phyloP scores from a whole-genome alignment of 305 asterid genomes.

The Fraxinus latifolia region DNA sequence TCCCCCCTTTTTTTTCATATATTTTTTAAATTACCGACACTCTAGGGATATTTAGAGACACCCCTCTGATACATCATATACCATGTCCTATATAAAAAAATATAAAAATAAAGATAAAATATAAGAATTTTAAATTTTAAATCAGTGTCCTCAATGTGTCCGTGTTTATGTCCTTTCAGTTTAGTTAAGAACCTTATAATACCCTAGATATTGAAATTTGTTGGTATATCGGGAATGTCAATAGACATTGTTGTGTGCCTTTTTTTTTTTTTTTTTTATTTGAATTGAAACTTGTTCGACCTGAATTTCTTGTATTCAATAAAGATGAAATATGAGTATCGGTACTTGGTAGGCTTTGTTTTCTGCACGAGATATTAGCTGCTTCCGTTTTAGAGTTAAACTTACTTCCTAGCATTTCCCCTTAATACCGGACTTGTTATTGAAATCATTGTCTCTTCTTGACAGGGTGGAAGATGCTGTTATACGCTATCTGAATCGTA shows the following conservation, averaged over 20 bases:
- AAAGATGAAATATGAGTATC: not conserved
- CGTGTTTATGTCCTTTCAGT: not conserved
- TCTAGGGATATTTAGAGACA: not conserved
- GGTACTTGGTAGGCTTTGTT: not conserved
- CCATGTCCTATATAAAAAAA: not conserved
- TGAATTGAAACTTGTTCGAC: not conserved
- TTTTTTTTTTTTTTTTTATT: not conserved
- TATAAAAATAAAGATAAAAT: too few species aligned
- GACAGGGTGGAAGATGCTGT: conserved; percentile 97
- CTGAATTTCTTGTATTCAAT: not conserved
- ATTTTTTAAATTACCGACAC: not conserved
- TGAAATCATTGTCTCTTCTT: conserved; percentile 23
- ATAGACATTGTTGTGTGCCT: not conserved
- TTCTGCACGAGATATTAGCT: not conserved
- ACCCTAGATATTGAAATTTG: not conserved
- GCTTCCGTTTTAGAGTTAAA: not conserved
- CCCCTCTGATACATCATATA: not conserved
- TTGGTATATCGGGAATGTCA: not conserved
- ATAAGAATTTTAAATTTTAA: too few species aligned
- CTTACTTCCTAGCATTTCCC: not conserved
- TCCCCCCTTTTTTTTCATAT: not conserved
- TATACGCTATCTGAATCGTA: conserved; percentile 84
- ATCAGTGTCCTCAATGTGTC: not conserved
- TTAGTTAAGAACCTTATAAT: not conserved
- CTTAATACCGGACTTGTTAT: not conserved